These are phyloP conservation scores for Fusarium robinianum DNA, from an alignment of 2,329 filamentous ascomycete species.

Conservation along the genomic window DNA sequence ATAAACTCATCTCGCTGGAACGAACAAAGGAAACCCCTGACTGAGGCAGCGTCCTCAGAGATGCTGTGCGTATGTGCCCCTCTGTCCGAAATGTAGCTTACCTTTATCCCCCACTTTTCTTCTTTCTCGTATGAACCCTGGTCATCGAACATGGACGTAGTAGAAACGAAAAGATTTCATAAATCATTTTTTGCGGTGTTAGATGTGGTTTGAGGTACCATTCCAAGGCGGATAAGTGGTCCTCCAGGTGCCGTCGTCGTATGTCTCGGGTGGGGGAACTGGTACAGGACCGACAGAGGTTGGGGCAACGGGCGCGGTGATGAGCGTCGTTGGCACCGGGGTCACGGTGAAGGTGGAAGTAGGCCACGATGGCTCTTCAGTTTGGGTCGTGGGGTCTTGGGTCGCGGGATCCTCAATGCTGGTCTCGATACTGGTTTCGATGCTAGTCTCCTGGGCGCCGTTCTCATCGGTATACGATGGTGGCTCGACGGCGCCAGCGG, in stretches of 20 bases:
- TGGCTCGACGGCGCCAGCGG: conserved; percentile 5
- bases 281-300: conserved; percentile 12
- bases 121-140: background rate
- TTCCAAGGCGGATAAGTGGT: conserved; percentile 53
- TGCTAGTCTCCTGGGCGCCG: too few species aligned
- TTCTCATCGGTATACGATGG: too few species aligned
- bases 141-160: conserved; percentile 1
- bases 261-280: conserved; percentile 35
- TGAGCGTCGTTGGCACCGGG: conserved; percentile 19
- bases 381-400: conserved; percentile 15
- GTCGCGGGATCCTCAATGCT: conserved; percentile 5
- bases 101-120: background rate
- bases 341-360: conserved; percentile 8
- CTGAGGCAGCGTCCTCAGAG: conserved; percentile 1
- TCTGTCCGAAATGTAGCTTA: conserved; percentile 16
- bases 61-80: conserved; percentile 16
- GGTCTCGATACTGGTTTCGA: too few species aligned
- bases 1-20: conserved; percentile 12
- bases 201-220: conserved; percentile 35
- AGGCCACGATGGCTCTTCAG: too few species aligned
- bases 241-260: conserved; percentile 53
- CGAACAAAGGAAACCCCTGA: conserved; percentile 17
- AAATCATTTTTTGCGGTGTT: conserved; percentile 14
- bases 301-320: conserved; percentile 17
- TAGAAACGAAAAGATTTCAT: conserved; percentile 9